Conservation (phyloP, 2,329 filamentous ascomycete species). For the Xenosphaeropsis pyriputrescens region DNA sequence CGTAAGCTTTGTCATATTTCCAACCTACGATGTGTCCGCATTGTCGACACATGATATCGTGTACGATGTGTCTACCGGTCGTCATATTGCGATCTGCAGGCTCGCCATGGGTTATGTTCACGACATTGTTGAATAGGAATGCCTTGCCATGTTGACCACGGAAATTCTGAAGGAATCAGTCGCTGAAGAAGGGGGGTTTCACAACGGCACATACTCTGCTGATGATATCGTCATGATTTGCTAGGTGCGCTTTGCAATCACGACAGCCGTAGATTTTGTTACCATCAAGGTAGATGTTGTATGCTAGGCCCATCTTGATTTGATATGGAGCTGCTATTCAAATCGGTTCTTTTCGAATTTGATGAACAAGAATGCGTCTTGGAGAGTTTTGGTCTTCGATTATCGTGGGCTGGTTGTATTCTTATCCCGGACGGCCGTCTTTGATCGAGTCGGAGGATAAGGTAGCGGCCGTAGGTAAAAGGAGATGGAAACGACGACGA, state of each 20-base stretch:
- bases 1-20: constrained; percentile 98
- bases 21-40: constrained; percentile 90
- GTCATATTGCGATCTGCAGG: constrained; percentile 97
- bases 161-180: constrained; percentile 57
- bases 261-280: constrained; percentile 87
- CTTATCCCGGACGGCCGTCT: no score
- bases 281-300: constrained; percentile 82
- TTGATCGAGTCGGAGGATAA: no score
- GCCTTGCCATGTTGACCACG: constrained; percentile 96
- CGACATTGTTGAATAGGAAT: constrained; percentile 87
- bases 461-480: no score
- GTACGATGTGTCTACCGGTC: constrained; percentile 83
- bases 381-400: no score
- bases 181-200: constrained; percentile 1
- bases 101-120: constrained; percentile 75
- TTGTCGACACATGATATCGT: constrained; percentile 82
- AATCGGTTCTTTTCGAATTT: no score
- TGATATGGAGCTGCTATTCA: no score
- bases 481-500: no score
- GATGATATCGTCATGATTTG: constrained; percentile 92
- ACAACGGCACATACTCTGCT: constrained; percentile 52
- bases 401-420: no score
- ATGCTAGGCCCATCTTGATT: constrained; percentile 62
- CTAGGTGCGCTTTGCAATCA: constrained; percentile 87
- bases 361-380: no score